A percentile compares a stretch with the other conserved stretches of the same genome.
Conservation (phyloP, 2,329 filamentous ascomycete genomes). For the Bipolaris gigantea region DNA sequence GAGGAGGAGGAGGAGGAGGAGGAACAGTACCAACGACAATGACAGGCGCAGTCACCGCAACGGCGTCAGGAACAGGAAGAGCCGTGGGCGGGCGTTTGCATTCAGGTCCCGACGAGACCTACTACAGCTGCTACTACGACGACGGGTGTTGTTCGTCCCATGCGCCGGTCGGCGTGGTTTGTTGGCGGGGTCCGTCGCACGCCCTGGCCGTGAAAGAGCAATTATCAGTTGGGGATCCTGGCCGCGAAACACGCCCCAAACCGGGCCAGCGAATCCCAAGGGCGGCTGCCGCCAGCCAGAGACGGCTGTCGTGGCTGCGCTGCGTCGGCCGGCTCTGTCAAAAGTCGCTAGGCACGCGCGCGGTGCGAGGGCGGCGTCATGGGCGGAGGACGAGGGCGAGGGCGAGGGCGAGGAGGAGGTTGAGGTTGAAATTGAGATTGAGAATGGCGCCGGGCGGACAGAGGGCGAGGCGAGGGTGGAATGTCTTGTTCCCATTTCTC, state of each 20-base stretch:
- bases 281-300: slow-evolving; percentile 9
- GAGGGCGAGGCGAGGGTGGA: not conserved
- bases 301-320: slow-evolving; percentile 1
- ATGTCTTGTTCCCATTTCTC: not conserved
- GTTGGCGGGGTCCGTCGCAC: slow-evolving; percentile 28
- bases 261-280: slow-evolving; percentile 19
- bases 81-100: slow-evolving; percentile 7
- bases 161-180: slow-evolving; percentile 20
- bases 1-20: too few species aligned
- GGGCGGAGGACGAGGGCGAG: slow-evolving; percentile 9
- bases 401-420: slow-evolving; percentile 4
- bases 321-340: slow-evolving; percentile 8
- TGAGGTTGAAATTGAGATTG: not conserved
- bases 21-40: not conserved
- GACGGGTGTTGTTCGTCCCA: slow-evolving; percentile 23
- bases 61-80: not conserved
- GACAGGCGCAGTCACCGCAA: not conserved
- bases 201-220: slow-evolving; percentile 22
- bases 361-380: slow-evolving; percentile 10
- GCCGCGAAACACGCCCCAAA: slow-evolving; percentile 16
- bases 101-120: slow-evolving; percentile 6
- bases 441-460: not conserved
- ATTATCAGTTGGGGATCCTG: slow-evolving; percentile 34
- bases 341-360: slow-evolving; percentile 17
- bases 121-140: too few species aligned